Percentiles rank a stretch among this genome's conserved stretches.
phyloP scores from a whole-genome alignment of 192 early-diverging fungal genomes.

The Spinellus fusiger region DNA sequence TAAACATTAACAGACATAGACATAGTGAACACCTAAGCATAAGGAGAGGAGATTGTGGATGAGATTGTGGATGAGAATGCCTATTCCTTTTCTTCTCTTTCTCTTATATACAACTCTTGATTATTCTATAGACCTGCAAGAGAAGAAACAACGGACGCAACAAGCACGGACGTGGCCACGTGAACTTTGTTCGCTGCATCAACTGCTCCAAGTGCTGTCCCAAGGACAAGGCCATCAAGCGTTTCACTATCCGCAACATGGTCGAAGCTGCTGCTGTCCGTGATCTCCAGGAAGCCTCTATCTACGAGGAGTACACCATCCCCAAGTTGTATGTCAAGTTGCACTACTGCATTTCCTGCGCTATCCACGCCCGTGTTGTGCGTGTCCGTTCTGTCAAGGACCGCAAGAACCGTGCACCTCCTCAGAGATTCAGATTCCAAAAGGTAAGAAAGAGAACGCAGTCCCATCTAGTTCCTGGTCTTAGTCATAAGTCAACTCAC shows the following conservation, averaged over 20 bases:
- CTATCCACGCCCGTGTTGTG: conserved; percentile 92
- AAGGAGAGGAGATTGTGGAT: too few species aligned
- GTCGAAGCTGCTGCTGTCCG: conserved; percentile 95
- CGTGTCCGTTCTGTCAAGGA: conserved; percentile 87
- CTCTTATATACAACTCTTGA: neutral
- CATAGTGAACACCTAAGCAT: neutral
- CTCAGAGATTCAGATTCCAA: conserved; percentile 88
- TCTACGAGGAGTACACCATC: conserved; percentile 91
- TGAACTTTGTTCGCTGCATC: conserved; percentile 95
- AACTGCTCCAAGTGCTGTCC: conserved; percentile 98
- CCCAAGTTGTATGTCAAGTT: conserved; percentile 99
- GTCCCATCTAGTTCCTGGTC: neutral
- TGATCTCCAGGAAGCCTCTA: conserved; percentile 94
- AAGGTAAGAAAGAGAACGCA: conserved; percentile 31
- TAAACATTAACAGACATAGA: neutral
- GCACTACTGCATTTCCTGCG: conserved; percentile 97
- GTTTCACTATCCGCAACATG: conserved; percentile 98
- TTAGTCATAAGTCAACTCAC: too few species aligned
- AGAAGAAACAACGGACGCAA: conserved; percentile 99
- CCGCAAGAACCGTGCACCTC: conserved; percentile 91
- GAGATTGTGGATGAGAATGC: too few species aligned
- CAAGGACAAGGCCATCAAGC: conserved; percentile 99
- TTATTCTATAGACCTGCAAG: conserved; percentile 78
- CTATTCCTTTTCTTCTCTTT: neutral
- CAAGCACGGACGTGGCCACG: conserved; percentile 99